phyloP scores from a whole-genome alignment of 176 grass and related monocot species.

The Aegilops sharonensis region DNA sequence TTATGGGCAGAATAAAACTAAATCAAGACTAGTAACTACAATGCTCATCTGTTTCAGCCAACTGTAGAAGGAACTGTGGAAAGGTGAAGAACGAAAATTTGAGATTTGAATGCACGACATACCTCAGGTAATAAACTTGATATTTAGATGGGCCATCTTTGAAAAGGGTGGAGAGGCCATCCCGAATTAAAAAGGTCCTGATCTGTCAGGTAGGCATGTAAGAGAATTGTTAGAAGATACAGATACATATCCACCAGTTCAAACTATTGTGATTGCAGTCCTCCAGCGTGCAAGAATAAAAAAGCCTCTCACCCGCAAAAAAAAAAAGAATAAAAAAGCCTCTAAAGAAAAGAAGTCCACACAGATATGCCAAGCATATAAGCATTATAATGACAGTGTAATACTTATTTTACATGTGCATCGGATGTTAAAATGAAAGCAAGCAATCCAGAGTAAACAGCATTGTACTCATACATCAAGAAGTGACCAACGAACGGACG shows the following conservation, averaged over 20 bases:
- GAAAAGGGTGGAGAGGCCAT: slow-evolving; percentile 60
- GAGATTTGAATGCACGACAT: slow-evolving; percentile 22
- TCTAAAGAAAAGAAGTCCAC: neutral
- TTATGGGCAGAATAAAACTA: slow-evolving; percentile 4
- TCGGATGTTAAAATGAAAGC: neutral
- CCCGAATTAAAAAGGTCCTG: neutral
- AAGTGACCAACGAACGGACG: no score
- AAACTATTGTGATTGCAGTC: neutral
- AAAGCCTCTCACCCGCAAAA: no score
- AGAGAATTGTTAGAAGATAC: neutral
- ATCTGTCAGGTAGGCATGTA: neutral
- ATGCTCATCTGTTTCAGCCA: neutral
- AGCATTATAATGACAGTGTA: neutral
- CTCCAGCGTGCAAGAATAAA: slow-evolving; percentile 6
- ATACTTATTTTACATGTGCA: slow-evolving; percentile 18
- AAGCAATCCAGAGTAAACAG: no score
- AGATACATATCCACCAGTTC: neutral
- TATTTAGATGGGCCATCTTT: slow-evolving; percentile 68
- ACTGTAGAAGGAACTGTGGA: neutral
- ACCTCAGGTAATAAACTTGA: slow-evolving; percentile 85
- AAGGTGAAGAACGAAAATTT: neutral
- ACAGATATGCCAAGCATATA: neutral
- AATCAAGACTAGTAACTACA: neutral
- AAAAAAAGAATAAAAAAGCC: slow-evolving; percentile 11
- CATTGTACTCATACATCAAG: no score